phyloP scores from a whole-genome alignment of 129 eudicot species.

The Centella asiatica region DNA sequence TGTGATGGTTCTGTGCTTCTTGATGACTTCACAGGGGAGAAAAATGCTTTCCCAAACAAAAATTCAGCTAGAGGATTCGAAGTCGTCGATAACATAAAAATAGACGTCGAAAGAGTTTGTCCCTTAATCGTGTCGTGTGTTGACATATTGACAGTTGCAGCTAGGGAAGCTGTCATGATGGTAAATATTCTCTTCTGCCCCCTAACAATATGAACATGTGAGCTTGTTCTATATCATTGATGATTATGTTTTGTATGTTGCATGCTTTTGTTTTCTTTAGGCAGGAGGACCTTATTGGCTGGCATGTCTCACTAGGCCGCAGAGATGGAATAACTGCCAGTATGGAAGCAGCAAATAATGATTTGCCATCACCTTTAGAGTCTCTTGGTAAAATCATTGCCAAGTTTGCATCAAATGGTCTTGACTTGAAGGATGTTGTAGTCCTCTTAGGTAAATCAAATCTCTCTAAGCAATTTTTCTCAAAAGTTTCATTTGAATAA shows the following conservation, averaged over 20 bases:
- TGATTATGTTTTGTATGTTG: not conserved
- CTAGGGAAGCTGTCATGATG: conserved; percentile 65
- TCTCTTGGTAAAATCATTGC: conserved; percentile 62
- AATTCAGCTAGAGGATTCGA: conserved; percentile 59
- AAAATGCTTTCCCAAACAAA: conserved; percentile 51
- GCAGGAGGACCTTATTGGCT: conserved; percentile 86
- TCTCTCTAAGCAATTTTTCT: not conserved
- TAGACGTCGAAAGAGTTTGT: conserved; percentile 54
- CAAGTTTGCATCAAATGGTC: conserved; percentile 63
- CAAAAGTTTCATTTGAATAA: too few species aligned
- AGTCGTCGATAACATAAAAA: conserved; percentile 56
- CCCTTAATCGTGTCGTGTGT: conserved; percentile 65
- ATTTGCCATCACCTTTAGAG: conserved; percentile 74
- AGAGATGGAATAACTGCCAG: conserved; percentile 68
- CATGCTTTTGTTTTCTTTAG: conserved; percentile 23
- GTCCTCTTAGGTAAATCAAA: conserved; percentile 63
- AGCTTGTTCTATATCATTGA: not conserved
- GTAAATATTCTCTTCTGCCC: too few species aligned
- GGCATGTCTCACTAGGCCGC: conserved; percentile 63
- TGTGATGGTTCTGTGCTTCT: conserved; percentile 80
- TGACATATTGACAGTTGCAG: conserved; percentile 71
- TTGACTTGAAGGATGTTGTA: conserved; percentile 63
- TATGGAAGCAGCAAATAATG: conserved; percentile 53
- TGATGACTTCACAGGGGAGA: conserved; percentile 63
- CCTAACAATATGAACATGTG: too few species aligned